A percentile compares a stretch with the other conserved stretches of the same genome.
These are phyloP conservation scores for Leptodermis oblonga DNA, from an alignment of 257 asterid genomes.

Conservation along the genomic window DNA sequence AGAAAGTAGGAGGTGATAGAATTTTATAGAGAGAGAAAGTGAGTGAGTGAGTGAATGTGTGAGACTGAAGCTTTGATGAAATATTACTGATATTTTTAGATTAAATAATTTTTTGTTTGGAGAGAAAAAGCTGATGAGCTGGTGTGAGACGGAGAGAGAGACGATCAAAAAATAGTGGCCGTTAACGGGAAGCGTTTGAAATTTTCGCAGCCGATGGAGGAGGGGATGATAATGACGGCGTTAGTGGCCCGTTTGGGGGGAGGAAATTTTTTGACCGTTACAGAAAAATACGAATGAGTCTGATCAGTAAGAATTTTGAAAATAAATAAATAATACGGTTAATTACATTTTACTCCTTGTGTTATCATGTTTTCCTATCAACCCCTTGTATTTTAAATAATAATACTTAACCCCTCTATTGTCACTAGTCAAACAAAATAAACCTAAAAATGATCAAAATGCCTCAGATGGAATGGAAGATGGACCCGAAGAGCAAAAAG, in stretches of 20 bases:
- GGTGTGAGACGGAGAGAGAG: slow-evolving; percentile 18
- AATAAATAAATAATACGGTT: too few species aligned
- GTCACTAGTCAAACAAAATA: too few species aligned
- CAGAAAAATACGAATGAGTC: slow-evolving; percentile 9
- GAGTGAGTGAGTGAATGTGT: slow-evolving; percentile 2
- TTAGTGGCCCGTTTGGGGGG: slow-evolving; percentile 20
- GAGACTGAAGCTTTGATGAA: slow-evolving; percentile 14
- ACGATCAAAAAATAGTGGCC: slow-evolving; percentile 31
- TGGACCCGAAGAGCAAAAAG: too few species aligned
- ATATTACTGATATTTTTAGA: slow-evolving; percentile 7
- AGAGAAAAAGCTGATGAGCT: neutral
- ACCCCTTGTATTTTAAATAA: too few species aligned
- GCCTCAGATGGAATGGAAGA: too few species aligned
- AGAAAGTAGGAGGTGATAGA: slow-evolving; percentile 17
- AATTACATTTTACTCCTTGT: too few species aligned
- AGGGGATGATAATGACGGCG: slow-evolving; percentile 30
- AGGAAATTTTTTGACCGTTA: slow-evolving; percentile 33
- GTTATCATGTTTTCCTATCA: too few species aligned
- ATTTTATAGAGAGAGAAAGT: slow-evolving; percentile 13
- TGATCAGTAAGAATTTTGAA: neutral
- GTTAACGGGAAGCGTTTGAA: slow-evolving; percentile 51
- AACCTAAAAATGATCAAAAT: too few species aligned
- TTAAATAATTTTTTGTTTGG: slow-evolving; percentile 12
- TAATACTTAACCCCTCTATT: too few species aligned
- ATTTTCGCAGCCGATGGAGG: slow-evolving; percentile 13